These are phyloP conservation scores for Tolypocladium inflatum DNA, from an alignment of 2,329 filamentous ascomycete species.

Conservation along the genomic window DNA sequence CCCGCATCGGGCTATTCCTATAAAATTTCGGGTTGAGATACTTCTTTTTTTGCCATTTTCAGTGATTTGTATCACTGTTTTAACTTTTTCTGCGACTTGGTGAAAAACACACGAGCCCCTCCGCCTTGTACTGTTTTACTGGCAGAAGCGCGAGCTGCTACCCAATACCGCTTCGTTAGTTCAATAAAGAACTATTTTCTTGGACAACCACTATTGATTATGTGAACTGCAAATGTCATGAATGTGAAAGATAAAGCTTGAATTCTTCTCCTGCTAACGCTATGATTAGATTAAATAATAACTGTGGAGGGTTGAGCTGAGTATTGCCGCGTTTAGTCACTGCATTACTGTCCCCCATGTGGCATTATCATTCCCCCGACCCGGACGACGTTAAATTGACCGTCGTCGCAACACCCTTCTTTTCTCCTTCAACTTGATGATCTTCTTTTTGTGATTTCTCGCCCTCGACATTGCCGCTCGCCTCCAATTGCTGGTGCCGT, in stretches of 20 bases:
- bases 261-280: no score
- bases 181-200: no score
- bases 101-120: no score
- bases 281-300: no score
- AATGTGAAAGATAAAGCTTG: no score
- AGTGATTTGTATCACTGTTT: neutral
- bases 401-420: neutral
- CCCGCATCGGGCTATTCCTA: constrained; percentile 31
- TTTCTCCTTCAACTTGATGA: neutral
- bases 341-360: neutral
- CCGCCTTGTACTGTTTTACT: no score
- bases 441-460: neutral
- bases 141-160: no score
- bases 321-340: no score
- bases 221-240: no score
- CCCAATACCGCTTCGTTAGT: no score
- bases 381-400: neutral
- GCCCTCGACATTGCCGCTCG: neutral
- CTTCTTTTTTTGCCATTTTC: neutral
- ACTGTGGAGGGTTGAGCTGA: neutral
- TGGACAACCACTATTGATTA: no score
- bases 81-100: neutral
- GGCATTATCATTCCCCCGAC: neutral
- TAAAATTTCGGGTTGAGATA: constrained; percentile 4
- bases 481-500: neutral